Evolutionary conservation across 2,329 filamentous ascomycete species (phyloP), one percentile per base, ranked within the genome.

Genomic region (Cercospora brassicicola): DNA sequence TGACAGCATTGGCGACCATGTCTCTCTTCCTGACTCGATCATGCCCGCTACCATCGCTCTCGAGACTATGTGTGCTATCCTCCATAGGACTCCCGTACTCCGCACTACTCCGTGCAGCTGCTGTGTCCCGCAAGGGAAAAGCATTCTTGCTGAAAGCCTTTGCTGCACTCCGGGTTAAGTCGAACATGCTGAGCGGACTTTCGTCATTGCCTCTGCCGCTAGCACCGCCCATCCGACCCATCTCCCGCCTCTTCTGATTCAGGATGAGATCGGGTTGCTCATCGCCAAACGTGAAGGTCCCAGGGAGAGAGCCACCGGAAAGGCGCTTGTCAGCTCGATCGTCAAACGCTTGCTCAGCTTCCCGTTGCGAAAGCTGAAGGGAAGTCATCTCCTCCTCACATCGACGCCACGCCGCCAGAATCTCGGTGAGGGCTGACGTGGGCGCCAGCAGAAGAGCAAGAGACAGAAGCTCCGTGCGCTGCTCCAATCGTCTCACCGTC

Each of bases 391-490:
- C 91, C 73, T 92, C 90, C 75, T 96, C 92, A 71, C 91, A 93
- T 55, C 90, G 85, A 11, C 90, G 87, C 83, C 91, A 95, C 1
- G 88, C 89, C 60, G 88, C 89, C 2, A 95, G 81, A 13, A 95
- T 91, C 71, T 93, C 90, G 67, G 91, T 89, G 0, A 95, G 84
- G 11, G 90, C 88, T 0, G 85, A 82, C 0, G 88, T 81, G 0
- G 92, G 92, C 0, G 91, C 91, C 60, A 94, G 86, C 8, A 92
- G 86, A 18, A 95, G 83, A 0, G 92, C 91, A 11, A 90, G 89
- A 0, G 90, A 89, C 2, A 96, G 83, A 42, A 93, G 90, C 74
- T 94, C 92, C 76, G 93, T 91, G 23, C 92, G 88, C 76, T 94
- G 92, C 74, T 94, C 91, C 0, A 95, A 82, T 72, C 92, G 89